Base-by-base conservation (phyloP, 768 basidiomycete species). In the Daedaleopsis sinensis region DNA sequence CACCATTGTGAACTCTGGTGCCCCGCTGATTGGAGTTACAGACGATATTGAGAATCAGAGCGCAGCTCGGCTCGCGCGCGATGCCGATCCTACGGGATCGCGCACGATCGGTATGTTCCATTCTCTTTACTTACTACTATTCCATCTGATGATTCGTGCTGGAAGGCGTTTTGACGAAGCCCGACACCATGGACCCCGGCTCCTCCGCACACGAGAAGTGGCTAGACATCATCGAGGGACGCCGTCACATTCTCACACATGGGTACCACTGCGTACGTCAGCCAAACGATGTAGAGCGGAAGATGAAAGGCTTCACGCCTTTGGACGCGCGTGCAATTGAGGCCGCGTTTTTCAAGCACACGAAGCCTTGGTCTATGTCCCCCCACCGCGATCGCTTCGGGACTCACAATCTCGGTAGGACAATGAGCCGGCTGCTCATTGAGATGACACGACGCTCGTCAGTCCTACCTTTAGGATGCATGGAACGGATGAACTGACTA, bases 11-110 rank as follows among this genome's bases (percentile, higher is more conserved):
- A 61, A 21, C 44, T 46, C 44, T 46, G n/a, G 44, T 3, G 18
- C 18, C 21, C 16, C 18, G 9, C 13, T 46, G 15, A 16, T 8
- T 16, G 43, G 9, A 8, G 2, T 43, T 44, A 16, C 56, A 91
- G 90, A 88, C 59, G 89, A 92, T 61, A 88, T 89, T 15, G 88
- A 91, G 63, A 92, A 90, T 49, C 90, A 92, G 69, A 88, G 86
- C 0, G 89, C 90, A 0, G 84, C 87, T 57, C 75, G 80, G 16
- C 74, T 92, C 0, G 84, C 87, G 0, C 86, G 84, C 65, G 52
- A 76, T 12, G 74, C 79, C 39, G 89, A 91, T 63, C 83, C 84
- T 0, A 71, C 80, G 0, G 89, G 89, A 0, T 78, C 78, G 49
- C 79, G 89, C 4, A 92, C 89, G 0, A 87, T 91, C n/a, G 90